Conservation (phyloP, 495 filamentous ascomycete genomes). For the Aspergillus funiculosus region DNA sequence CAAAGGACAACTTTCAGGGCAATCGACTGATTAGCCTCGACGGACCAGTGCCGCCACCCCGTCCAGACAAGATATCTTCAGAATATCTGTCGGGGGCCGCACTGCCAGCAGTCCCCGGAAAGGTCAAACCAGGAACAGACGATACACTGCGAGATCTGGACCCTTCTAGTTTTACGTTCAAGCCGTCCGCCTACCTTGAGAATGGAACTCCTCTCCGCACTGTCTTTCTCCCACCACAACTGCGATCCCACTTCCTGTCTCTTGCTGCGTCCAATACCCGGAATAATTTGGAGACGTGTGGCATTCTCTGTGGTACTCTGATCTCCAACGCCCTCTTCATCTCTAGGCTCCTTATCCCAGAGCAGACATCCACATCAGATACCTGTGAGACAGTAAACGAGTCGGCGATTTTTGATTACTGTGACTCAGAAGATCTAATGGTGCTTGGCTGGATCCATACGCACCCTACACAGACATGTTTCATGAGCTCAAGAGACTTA, state of each 20-base stretch:
- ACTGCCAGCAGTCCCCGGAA: slow-evolving; percentile 25
- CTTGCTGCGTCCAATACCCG: slow-evolving; percentile 70
- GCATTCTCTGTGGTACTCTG: slow-evolving; percentile 82
- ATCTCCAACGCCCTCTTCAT: slow-evolving; percentile 94
- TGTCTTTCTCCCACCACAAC: slow-evolving; percentile 71
- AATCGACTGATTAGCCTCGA: slow-evolving; percentile 20
- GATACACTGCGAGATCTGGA: slow-evolving; percentile 31
- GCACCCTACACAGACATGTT: slow-evolving; percentile 92
- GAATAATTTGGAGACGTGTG: slow-evolving; percentile 85
- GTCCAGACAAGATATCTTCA: slow-evolving; percentile 28
- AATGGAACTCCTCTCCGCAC: slow-evolving; percentile 80
- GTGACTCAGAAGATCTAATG: slow-evolving; percentile 76
- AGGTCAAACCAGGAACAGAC: slow-evolving; percentile 20
- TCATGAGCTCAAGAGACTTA: slow-evolving; percentile 90
- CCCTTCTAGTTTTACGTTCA: slow-evolving; percentile 65
- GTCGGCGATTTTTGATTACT: slow-evolving; percentile 75
- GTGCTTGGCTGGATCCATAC: slow-evolving; percentile 98
- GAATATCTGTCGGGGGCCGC: slow-evolving; percentile 5
- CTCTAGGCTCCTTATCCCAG: slow-evolving; percentile 78
- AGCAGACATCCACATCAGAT: slow-evolving; percentile 81
- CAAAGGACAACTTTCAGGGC: slow-evolving; percentile 36
- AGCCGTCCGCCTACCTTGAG: slow-evolving; percentile 80
- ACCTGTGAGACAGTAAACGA: slow-evolving; percentile 93
- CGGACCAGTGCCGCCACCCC: slow-evolving; percentile 24
- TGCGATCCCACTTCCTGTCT: slow-evolving; percentile 66